A percentile compares a stretch with the other conserved stretches of the same genome.
phyloP scores from a whole-genome alignment of 768 basidiomycete genomes.

The Asterophora parasitica region DNA sequence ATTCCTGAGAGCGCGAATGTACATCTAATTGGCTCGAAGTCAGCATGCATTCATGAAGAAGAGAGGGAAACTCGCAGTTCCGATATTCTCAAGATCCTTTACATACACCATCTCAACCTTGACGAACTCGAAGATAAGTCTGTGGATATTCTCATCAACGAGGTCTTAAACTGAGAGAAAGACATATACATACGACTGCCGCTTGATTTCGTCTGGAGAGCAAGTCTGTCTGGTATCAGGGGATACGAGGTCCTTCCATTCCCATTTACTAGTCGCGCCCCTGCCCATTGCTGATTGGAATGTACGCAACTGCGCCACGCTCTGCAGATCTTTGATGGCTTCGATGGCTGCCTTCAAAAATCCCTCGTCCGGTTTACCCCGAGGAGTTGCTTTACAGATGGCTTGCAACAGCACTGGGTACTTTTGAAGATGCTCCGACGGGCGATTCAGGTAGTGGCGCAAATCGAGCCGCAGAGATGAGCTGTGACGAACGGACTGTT shows the following conservation, averaged over 20 bases:
- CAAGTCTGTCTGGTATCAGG: conserved; percentile 55
- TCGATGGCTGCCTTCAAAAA: conserved; percentile 76
- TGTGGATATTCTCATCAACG: conserved; percentile 23
- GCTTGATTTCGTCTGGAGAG: conserved; percentile 70
- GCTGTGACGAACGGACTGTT: conserved; percentile 34
- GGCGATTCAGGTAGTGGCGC: conserved; percentile 74
- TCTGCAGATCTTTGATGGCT: conserved; percentile 78
- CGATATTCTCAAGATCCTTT: conserved; percentile 87
- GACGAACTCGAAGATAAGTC: conserved; percentile 92
- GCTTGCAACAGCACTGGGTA: conserved; percentile 86
- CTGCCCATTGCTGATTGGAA: conserved; percentile 89
- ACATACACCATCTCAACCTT: conserved; percentile 97
- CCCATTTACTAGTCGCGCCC: conserved; percentile 74
- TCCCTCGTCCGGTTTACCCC: conserved; percentile 78
- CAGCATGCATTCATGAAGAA: neutral
- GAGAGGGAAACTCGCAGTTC: conserved; percentile 47
- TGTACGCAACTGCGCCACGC: conserved; percentile 75
- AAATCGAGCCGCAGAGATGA: conserved; percentile 52
- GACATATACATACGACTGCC: conserved; percentile 65
- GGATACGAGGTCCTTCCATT: conserved; percentile 85
- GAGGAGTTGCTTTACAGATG: conserved; percentile 75
- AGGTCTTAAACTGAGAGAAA: neutral
- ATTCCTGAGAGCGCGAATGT: conserved; percentile 68
- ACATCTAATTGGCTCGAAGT: conserved; percentile 52
- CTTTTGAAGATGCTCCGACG: conserved; percentile 80